Evolutionary conservation across 352 stramenopile species (phyloP), one percentile per base, ranked within the genome.

Genomic region (Pythium monospermum): DNA sequence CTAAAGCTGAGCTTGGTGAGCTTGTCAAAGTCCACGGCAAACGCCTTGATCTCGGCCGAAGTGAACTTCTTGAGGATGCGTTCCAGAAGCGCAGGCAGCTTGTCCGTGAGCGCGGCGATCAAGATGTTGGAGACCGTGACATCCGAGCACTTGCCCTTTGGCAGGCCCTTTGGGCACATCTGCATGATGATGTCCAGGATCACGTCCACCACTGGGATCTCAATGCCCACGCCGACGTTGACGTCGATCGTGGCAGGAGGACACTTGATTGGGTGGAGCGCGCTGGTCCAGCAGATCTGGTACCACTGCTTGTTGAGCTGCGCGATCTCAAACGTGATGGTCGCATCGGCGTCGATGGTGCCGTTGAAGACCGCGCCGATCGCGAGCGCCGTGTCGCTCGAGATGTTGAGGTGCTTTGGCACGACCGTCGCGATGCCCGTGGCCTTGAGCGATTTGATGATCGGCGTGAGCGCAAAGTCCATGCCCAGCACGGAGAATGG

Each of bases 251-350:
- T 52, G 30, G 66, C 35, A 11, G 75, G 61, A 22, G 49, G 39
- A 39, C 75, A 86, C 35, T 67, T 67, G 40, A 59, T 53, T 16
- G 71, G 71, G 51, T 81, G 57, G 23, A 84, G 52, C 27, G 72
- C 27, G 60, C 76, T 59, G 35, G 69, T 68, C 66, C 68, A 82
- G 72, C 73, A 83, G 43, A 84, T 57, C 42, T 78, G 63, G 49
- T 69, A 84, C 72, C 75, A 86, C 45, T 74, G 74, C 47, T 74
- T 64, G 61, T 84, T 51, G 32, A 67, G 62, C 66, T 81, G 71
- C 38, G 64, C 57, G 47, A 84, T 73, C 46, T 74, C 59, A 28
- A 86, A 45, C 19, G 59, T 63, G 36, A 86, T 16, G 8, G 61
- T 68, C 28, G 49, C 68, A 36, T 69, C 39, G 10, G 79, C 43